Base-by-base conservation (phyloP, 495 filamentous ascomycete species). In the Aspergillus sparsus region DNA sequence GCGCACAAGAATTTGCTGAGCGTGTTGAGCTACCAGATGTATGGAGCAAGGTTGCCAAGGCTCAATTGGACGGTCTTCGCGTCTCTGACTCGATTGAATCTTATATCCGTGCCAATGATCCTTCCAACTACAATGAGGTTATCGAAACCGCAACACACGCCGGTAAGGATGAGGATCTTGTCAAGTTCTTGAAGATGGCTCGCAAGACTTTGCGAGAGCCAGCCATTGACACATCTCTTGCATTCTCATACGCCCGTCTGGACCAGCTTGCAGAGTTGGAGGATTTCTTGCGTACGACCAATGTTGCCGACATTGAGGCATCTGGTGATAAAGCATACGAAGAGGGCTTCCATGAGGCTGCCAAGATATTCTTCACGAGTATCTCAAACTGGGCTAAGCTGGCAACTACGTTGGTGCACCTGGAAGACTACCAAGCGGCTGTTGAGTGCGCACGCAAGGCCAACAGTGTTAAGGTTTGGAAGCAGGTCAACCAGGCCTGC, bases 381-480 rank as follows among this genome's bases (percentile, higher is more conserved):
- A 96, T 99, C 74, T 97, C 93, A 36, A 99, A 99, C 82, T 99
- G 95, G 95, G 94, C 95, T 58, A 98, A 98, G 80, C 85, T 99
- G 62, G 94, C 95, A 5, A 97, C 95, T 11, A 98, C 95, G 31
- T 80, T 97, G 59, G 95, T 99, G 18, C 93, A 97, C 73, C 84
- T 99, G 7, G 89, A 89, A 67, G 95, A 99, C 55, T 97, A 99
- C 78, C 95, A 99, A 73, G 92, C 92, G 56, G 95, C 95, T 32
- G 95, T 99, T 36, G 95, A 99, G 76, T 98, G 93, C 68, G 95
- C 95, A 27, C 91, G 95, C 69, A 98, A 98, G 78, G 95, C 95
- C 71, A 99, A 98, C 82, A 99, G 92, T 79, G 92, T 95, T 77
- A 97, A 96, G 82, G 95, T 99, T 55, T 99, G 95, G 95, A 96